A percentile compares a stretch with the other conserved stretches of the same genome.
Conservation (phyloP, 208 protist species). For the Leishmania turanica region DNA sequence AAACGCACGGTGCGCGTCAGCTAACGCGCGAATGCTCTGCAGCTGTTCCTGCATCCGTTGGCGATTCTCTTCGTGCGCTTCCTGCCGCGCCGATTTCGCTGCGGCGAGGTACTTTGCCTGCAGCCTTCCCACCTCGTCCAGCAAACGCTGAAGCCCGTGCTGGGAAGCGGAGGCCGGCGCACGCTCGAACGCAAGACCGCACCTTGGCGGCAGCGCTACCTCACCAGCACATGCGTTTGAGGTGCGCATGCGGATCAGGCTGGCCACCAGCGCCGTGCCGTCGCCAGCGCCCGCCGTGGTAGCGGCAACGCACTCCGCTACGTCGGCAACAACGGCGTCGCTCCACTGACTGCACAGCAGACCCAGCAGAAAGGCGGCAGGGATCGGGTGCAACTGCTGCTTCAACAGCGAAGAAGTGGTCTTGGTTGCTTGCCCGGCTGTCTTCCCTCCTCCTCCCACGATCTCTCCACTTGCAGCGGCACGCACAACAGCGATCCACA, state of each 20-base stretch:
- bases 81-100: neutral
- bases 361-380: slow-evolving; percentile 4
- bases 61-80: slow-evolving; percentile 2
- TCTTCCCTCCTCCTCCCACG: neutral
- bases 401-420: neutral
- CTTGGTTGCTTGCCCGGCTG: neutral
- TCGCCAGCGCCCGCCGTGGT: neutral
- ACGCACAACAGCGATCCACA: slow-evolving; percentile 26
- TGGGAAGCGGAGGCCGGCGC: neutral
- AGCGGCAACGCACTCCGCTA: neutral
- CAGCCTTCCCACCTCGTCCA: neutral
- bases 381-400: neutral
- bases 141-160: slow-evolving; percentile 15
- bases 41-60: slow-evolving; percentile 12
- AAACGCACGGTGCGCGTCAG: slow-evolving; percentile 16
- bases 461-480: slow-evolving; percentile 13
- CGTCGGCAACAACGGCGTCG: neutral
- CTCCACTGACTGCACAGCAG: slow-evolving; percentile 6
- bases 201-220: neutral
- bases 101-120: slow-evolving; percentile 4
- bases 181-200: neutral
- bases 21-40: slow-evolving; percentile 1
- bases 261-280: neutral
- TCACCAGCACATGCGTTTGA: too few species aligned
- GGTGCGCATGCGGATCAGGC: slow-evolving; percentile 3